Percentiles rank a stretch among this genome's conserved stretches.
Conservation (phyloP, 768 basidiomycete genomes). For the Hydnomerulius pinastri region DNA sequence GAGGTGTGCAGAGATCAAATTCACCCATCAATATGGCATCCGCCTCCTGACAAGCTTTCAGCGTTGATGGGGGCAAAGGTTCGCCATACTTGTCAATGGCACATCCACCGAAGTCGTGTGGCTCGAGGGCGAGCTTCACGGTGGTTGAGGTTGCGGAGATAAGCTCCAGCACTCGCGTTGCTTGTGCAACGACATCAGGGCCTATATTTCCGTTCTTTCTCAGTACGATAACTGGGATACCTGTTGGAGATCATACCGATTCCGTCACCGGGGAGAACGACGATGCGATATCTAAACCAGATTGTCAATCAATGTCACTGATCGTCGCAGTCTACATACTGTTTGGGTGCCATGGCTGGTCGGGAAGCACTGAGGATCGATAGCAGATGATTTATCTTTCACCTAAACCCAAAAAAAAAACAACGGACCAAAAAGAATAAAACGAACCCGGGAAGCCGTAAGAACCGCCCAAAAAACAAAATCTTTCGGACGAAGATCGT, state of each 20-base stretch:
- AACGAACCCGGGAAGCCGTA: background rate
- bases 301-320: conserved; percentile 8
- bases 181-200: conserved; percentile 88
- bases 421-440: too few relatives aligned
- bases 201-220: conserved; percentile 44
- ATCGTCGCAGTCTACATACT: conserved; percentile 35
- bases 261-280: conserved; percentile 93
- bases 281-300: conserved; percentile 73
- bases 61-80: conserved; percentile 80
- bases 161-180: conserved; percentile 76
- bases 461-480: conserved; percentile 8
- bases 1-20: conserved; percentile 16
- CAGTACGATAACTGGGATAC: background rate
- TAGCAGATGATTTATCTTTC: background rate
- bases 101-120: conserved; percentile 85
- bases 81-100: conserved; percentile 90
- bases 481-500: conserved; percentile 1
- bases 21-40: conserved; percentile 96
- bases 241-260: conserved; percentile 62
- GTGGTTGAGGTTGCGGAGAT: conserved; percentile 63
- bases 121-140: conserved; percentile 72
- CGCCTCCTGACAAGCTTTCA: conserved; percentile 87
- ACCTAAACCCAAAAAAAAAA: too few relatives aligned
- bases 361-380: background rate
- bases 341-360: conserved; percentile 42